These are phyloP conservation scores for Tephrocybe sp. DNA, from an alignment of 768 basidiomycete genomes.

Conservation along the genomic window DNA sequence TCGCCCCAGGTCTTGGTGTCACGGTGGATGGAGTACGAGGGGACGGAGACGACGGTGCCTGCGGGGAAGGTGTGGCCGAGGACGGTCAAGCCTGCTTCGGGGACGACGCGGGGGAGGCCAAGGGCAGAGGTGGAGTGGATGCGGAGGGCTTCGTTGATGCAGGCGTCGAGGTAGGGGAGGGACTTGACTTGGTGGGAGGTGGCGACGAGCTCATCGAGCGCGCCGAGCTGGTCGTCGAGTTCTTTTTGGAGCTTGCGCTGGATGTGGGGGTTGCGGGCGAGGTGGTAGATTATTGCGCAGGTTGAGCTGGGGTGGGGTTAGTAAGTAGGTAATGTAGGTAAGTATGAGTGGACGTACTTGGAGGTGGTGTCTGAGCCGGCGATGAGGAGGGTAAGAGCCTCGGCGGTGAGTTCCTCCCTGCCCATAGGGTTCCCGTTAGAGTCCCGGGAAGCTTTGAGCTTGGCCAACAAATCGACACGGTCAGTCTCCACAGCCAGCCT, in stretches of 20 bases:
- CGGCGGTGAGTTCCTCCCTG: constrained; percentile 81
- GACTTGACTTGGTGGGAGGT: constrained; percentile 70
- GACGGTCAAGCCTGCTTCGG: constrained; percentile 70
- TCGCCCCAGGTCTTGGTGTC: constrained; percentile 73
- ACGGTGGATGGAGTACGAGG: constrained; percentile 83
- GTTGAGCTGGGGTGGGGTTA: constrained; percentile 58
- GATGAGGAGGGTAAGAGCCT: constrained; percentile 83
- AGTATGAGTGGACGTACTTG: constrained; percentile 56
- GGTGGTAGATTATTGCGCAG: constrained; percentile 85
- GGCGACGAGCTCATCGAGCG: constrained; percentile 60
- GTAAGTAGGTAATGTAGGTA: not conserved
- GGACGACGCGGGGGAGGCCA: constrained; percentile 80
- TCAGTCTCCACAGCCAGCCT: constrained; percentile 70
- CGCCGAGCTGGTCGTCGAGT: constrained; percentile 59
- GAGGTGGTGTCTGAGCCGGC: constrained; percentile 93
- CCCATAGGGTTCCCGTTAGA: constrained; percentile 81
- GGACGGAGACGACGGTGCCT: constrained; percentile 78
- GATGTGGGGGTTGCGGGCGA: constrained; percentile 64
- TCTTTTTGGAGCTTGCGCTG: constrained; percentile 78
- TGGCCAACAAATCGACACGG: constrained; percentile 77
- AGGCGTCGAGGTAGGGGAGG: constrained; percentile 80
- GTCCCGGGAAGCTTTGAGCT: constrained; percentile 78
- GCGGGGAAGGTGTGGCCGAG: constrained; percentile 61
- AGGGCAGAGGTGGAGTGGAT: constrained; percentile 83
- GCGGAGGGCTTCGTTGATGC: constrained; percentile 84